Evolutionary conservation across 2,329 filamentous ascomycete genomes (phyloP), one percentile per base, ranked within the genome.

Genomic region (Orbilia javanica): DNA sequence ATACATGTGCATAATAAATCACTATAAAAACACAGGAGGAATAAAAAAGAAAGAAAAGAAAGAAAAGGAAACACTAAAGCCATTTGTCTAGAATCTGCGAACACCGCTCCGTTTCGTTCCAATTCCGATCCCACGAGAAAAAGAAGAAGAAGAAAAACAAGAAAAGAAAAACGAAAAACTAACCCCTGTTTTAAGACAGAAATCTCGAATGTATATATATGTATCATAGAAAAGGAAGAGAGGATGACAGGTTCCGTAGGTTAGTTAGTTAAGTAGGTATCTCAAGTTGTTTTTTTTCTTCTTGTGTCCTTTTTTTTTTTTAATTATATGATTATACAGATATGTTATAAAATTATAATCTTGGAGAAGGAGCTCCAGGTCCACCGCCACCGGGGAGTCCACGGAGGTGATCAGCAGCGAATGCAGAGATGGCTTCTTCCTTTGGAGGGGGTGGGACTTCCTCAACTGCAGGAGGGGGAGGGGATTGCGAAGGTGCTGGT

Each of bases 301-400:
- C n/a, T n/a, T n/a, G n/a, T n/a, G n/a, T n/a, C n/a, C n/a, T n/a
- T n/a, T n/a, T n/a, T n/a, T n/a, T n/a, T n/a, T n/a, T n/a, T n/a
- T n/a, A n/a, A n/a, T n/a, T n/a, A n/a, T n/a, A 39, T 15, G 11
- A 39, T 39, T 11, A 3, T 39, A 1, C 22, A 20, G 2, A 39
- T 36, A 22, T 11, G 29, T 13, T 36, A 36, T n/a, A n/a, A n/a
- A 57, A 25, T 60, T 79, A 79, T 55, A 79, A 65, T 20, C 69
- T 69, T 0, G 71, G 71, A 31, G 62, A 68, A 27, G 75, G 75
- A 15, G 75, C 75, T 4, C 75, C 75, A 7, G 75, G 75, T 8
- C 75, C 75, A 13, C 75, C 75, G 3, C 75, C 75, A 31, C 75
- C 75, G 15, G 75, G 75, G 10, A 79, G 44, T 50, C 75, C 75